Conservation (phyloP, 441 rosid genomes). For the Populus hybrid region DNA sequence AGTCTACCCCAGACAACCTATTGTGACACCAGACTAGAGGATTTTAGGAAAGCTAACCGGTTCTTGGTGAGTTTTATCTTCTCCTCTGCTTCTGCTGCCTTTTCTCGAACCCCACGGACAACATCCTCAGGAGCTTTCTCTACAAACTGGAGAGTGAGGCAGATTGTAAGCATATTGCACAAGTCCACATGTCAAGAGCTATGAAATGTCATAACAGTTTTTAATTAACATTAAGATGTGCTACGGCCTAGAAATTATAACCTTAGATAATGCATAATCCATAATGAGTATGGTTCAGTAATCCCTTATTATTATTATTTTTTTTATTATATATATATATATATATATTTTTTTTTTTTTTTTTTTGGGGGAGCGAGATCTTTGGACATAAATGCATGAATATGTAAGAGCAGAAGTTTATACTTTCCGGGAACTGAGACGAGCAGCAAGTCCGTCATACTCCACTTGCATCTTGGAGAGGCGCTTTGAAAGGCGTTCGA, state of each 20-base stretch:
- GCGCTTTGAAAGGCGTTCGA: constrained; percentile 85
- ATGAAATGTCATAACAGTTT: neutral
- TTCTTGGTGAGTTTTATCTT: constrained; percentile 75
- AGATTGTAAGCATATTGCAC: neutral
- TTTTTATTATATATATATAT: too few relatives aligned
- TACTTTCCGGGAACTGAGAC: constrained; percentile 81
- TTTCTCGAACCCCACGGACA: constrained; percentile 69
- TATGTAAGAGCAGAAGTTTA: constrained; percentile 11
- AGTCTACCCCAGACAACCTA: constrained; percentile 21
- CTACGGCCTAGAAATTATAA: neutral
- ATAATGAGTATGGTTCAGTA: neutral
- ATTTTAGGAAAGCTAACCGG: constrained; percentile 72
- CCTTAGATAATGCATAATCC: neutral
- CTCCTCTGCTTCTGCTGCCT: constrained; percentile 87
- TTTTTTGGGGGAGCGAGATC: too few relatives aligned
- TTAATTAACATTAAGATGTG: neutral
- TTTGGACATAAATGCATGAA: neutral
- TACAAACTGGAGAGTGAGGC: constrained; percentile 50
- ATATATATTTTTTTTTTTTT: too few relatives aligned
- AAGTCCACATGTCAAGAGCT: neutral
- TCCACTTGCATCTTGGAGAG: constrained; percentile 85
- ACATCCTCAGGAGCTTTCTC: constrained; percentile 89
- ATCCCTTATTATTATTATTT: too few relatives aligned
- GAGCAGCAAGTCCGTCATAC: constrained; percentile 67
- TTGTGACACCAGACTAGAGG: constrained; percentile 54